Percentiles rank a stretch among this genome's conserved stretches.
These are phyloP conservation scores for Alectoria sarmentosa DNA, from an alignment of 495 filamentous ascomycete species.

Conservation along the genomic window DNA sequence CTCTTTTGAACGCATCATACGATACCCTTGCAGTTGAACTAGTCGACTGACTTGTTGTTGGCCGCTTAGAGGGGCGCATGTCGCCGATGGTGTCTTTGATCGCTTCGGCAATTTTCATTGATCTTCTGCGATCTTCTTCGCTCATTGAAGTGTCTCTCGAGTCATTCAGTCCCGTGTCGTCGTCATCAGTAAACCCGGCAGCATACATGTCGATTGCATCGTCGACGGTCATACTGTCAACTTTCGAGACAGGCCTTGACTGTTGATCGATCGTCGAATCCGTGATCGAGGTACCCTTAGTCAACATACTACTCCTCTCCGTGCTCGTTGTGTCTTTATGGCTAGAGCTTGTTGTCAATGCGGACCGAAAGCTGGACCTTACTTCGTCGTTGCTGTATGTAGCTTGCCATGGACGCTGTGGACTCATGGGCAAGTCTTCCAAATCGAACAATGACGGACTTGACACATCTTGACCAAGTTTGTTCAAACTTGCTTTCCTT, in stretches of 20 bases:
- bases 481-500: slow-evolving; percentile 10
- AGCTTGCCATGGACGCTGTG: slow-evolving; percentile 27
- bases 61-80: slow-evolving; percentile 27
- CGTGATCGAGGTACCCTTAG: slow-evolving; percentile 69
- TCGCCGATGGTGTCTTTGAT: slow-evolving; percentile 23
- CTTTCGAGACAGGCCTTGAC: slow-evolving; percentile 48
- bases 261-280: slow-evolving; percentile 53
- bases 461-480: neutral
- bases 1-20: slow-evolving; percentile 30
- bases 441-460: neutral
- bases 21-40: slow-evolving; percentile 23
- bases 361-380: slow-evolving; percentile 67
- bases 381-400: slow-evolving; percentile 44
- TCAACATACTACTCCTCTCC: slow-evolving; percentile 73
- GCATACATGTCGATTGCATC: slow-evolving; percentile 93
- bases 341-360: slow-evolving; percentile 61
- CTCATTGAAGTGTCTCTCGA: slow-evolving; percentile 16
- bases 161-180: slow-evolving; percentile 34
- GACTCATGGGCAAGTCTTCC: slow-evolving; percentile 26
- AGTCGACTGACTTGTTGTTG: slow-evolving; percentile 27
- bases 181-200: slow-evolving; percentile 65
- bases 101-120: slow-evolving; percentile 27
- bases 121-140: slow-evolving; percentile 23
- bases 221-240: slow-evolving; percentile 77
- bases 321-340: slow-evolving; percentile 61